Evolutionary conservation across 768 basidiomycete species (phyloP).

Genomic region (Tricholoma sp.): DNA sequence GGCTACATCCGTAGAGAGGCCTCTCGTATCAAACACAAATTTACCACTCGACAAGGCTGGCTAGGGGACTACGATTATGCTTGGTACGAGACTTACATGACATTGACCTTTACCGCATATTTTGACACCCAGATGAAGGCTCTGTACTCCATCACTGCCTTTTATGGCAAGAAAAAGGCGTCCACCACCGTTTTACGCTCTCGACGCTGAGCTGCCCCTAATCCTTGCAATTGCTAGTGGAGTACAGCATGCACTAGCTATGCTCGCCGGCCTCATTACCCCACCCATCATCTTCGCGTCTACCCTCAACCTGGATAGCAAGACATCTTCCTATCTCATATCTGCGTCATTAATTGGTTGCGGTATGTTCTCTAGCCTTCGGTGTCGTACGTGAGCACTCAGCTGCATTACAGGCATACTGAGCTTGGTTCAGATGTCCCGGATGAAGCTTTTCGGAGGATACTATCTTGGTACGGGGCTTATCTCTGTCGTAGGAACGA

Average conservation of each 20-base stretch:
- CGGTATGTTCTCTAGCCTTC: conserved; percentile 36
- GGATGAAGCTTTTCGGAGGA: conserved; percentile 51
- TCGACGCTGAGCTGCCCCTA: conserved; percentile 70
- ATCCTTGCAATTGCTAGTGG: conserved; percentile 70
- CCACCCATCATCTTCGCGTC: conserved; percentile 80
- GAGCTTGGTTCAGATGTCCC: conserved; percentile 76
- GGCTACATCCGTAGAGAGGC: not conserved
- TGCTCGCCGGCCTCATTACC: conserved; percentile 79
- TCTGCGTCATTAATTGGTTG: conserved; percentile 79
- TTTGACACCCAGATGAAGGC: conserved; percentile 24
- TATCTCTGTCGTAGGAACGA: conserved; percentile 77
- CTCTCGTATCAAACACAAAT: conserved; percentile 23
- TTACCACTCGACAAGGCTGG: conserved; percentile 60
- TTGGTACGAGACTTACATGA: conserved; percentile 30
- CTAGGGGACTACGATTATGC: conserved; percentile 80
- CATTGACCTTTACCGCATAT: not conserved
- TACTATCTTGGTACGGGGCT: conserved; percentile 80
- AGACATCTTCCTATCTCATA: conserved; percentile 70
- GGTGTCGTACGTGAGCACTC: not conserved
- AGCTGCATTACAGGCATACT: conserved; percentile 49
- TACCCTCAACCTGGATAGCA: conserved; percentile 51
- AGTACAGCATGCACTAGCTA: conserved; percentile 72
- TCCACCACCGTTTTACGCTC: conserved; percentile 71
- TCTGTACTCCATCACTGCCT: conserved; percentile 67
- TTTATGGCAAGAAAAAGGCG: conserved; percentile 37